Evolutionary conservation across 2,329 filamentous ascomycete genomes (phyloP).

Genomic region (Leptographium wingfieldii): DNA sequence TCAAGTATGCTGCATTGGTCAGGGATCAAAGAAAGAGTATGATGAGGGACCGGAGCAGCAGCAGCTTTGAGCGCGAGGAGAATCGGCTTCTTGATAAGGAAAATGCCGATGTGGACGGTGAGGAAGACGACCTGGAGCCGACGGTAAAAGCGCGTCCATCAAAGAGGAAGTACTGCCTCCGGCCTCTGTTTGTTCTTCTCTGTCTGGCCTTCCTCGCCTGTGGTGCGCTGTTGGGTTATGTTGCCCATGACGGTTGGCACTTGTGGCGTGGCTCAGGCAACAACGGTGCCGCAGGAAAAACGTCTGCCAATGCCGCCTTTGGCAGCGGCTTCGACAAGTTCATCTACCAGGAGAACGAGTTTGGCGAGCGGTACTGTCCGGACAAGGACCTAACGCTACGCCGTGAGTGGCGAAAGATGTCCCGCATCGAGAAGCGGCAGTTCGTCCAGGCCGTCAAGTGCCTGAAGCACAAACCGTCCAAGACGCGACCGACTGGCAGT

Average conservation of each 20-base stretch:
- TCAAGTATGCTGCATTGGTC: not conserved
- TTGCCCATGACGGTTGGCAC: not conserved
- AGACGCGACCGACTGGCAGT: not conserved
- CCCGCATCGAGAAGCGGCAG: not conserved
- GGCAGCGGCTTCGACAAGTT: not conserved
- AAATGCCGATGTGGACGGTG: not conserved
- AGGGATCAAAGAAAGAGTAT: not conserved
- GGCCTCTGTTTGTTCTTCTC: not conserved
- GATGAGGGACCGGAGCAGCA: not conserved
- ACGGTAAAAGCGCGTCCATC: not conserved
- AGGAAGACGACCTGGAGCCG: not conserved
- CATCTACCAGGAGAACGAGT: not conserved
- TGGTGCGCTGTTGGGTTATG: not conserved
- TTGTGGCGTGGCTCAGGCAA: not conserved
- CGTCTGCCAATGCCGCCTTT: not conserved
- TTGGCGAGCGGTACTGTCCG: not conserved
- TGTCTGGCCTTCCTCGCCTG: not conserved
- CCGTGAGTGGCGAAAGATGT: not conserved
- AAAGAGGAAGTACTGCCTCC: not conserved
- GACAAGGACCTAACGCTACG: not conserved
- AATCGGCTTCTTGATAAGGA: not conserved
- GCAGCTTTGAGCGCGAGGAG: not conserved
- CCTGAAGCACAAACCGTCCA: not conserved
- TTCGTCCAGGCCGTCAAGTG: not conserved
- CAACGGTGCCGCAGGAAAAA: not conserved